Evolutionary conservation across 2,329 filamentous ascomycete genomes (phyloP).

Genomic region (Hymenoscyphus scutula): DNA sequence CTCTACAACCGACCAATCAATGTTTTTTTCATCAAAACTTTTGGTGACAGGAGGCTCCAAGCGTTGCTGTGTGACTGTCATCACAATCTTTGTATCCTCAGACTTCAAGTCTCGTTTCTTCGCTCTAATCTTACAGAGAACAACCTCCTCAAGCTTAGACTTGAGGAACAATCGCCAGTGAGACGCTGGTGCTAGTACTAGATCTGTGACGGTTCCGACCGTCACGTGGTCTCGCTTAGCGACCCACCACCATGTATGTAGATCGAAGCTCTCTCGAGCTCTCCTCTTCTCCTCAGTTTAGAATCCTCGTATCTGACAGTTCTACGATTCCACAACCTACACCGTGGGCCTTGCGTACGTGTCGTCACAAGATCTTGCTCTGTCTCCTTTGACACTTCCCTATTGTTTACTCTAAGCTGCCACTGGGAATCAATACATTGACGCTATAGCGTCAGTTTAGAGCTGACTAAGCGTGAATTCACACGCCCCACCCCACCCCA

Average conservation of each 20-base stretch:
- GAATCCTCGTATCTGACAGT: no score
- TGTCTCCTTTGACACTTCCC: constrained; percentile 18
- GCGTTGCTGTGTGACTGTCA: constrained; percentile 19
- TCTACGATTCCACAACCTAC: no score
- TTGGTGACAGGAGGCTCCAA: constrained; percentile 11
- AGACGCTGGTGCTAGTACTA: constrained; percentile 19
- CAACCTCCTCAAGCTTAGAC: constrained; percentile 20
- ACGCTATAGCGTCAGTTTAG: no score
- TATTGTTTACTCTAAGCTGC: constrained; percentile 19
- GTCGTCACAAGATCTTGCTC: constrained; percentile 23
- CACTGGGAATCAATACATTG: no score
- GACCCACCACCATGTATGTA: no score
- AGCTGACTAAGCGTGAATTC: no score
- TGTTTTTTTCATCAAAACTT: constrained; percentile 18
- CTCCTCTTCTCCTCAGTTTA: no score
- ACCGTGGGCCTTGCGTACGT: no score
- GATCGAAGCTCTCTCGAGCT: no score
- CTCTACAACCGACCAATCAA: constrained; percentile 19
- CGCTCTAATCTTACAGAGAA: constrained; percentile 16
- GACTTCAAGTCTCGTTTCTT: constrained; percentile 19
- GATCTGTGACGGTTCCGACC: no score
- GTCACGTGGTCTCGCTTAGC: no score
- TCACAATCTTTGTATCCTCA: constrained; percentile 19
- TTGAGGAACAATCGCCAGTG: constrained; percentile 19
- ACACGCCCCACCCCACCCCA: no score